A percentile compares a stretch with the other conserved stretches of the same genome.
Evolutionary conservation across 306 rosid genomes (phyloP).

Genomic region (Myrica gale): DNA sequence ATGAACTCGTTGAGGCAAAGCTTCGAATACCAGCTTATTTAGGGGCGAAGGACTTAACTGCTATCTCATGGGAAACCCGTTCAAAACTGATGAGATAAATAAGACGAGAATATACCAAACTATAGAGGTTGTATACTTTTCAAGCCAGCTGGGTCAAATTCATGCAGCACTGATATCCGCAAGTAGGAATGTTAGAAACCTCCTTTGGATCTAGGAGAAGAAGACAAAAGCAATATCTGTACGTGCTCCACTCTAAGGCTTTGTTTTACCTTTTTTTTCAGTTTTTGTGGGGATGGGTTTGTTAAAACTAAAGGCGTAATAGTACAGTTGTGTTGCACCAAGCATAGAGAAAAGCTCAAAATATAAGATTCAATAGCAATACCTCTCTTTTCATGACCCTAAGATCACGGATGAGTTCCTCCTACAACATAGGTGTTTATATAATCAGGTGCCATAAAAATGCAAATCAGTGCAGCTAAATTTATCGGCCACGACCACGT

Average conservation of each 20-base stretch:
- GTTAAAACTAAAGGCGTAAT: not conserved
- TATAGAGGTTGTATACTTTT: too few relatives aligned
- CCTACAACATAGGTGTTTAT: constrained; percentile 48
- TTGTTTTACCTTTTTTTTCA: too few relatives aligned
- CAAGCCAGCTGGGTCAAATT: too few relatives aligned
- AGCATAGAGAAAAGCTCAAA: constrained; percentile 25
- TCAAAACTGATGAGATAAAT: not conserved
- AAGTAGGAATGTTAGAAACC: too few relatives aligned
- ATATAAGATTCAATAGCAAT: constrained; percentile 16
- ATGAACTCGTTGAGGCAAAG: too few relatives aligned
- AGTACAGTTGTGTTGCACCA: too few relatives aligned
- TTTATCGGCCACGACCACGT: constrained; percentile 75
- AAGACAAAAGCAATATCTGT: too few relatives aligned
- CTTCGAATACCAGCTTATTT: not conserved
- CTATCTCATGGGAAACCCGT: too few relatives aligned
- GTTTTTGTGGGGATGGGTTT: not conserved
- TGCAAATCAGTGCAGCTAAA: constrained; percentile 18
- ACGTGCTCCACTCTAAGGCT: too few relatives aligned
- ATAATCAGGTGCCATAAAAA: constrained; percentile 42
- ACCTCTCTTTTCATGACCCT: constrained; percentile 33
- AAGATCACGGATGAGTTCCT: constrained; percentile 30
- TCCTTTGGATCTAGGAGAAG: too few relatives aligned
- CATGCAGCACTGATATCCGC: too few relatives aligned
- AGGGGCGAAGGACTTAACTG: not conserved
- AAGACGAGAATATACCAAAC: not conserved